Evolutionary conservation across 2,329 filamentous ascomycete genomes (phyloP), one percentile per base, ranked within the genome.

Genomic region (Diplodia mutila): DNA sequence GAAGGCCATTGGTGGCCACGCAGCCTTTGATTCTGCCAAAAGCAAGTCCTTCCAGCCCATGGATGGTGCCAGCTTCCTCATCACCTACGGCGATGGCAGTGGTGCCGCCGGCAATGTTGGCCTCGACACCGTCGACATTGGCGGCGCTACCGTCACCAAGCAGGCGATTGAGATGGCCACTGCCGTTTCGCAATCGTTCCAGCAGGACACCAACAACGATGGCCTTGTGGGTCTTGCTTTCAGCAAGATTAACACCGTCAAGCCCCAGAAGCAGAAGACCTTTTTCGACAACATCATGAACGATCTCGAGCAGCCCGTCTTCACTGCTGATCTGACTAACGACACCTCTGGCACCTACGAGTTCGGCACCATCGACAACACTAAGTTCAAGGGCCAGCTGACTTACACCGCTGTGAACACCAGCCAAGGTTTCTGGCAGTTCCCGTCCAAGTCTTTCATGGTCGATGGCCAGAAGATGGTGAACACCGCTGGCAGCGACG

Each of bases 91-190:
- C 61, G 90, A 92, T 72, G 84, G 85, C 27, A 90, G 88, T 21
- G 84, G 81, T 65, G 89, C 89, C 12, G 78, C 81, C 18, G 90
- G 90, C 23, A 82, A 75, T n/a, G 89, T 92, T 12, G 90, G 88
- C 52, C 87, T 81, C n/a, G 90, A 92, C 72, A 84, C 80, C 0
- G 89, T 92, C 73, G 81, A 86, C 52, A 86, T 92, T 54, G 90
- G 90, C 65, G 90, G 89, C 14, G 86, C 86, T 18, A 85, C 82
- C 2, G 87, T 89, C 6, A 77, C 83, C 3, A 77, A 79, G 66
- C 90, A 92, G 80, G 85, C 89, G n/a, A 82, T 92, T 67, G 90
- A 91, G 76, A 79, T 92, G 65, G 89, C 90, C 18, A 87, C 83
- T 27, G 71, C 77, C 4, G 85, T 91, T 23, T 87, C 87, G 1